Conservation (phyloP, 805 yeast species). For the Saccharomycopsis olivae region DNA sequence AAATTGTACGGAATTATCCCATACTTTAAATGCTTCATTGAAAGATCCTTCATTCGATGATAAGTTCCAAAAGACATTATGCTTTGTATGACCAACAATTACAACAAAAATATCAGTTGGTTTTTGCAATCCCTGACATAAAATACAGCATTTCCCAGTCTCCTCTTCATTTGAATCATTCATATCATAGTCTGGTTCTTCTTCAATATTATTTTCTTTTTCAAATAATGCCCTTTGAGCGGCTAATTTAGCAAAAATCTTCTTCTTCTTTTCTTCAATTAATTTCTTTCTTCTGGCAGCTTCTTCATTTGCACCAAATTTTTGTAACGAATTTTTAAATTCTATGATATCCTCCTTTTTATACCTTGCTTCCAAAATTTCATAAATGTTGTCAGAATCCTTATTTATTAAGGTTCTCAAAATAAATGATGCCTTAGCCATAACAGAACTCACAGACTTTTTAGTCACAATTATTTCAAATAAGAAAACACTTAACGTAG, state of each 20-base stretch:
- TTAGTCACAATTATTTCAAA: too few species aligned
- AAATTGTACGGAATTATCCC: conserved; percentile 17
- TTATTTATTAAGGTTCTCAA: not conserved
- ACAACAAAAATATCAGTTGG: conserved; percentile 64
- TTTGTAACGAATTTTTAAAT: not conserved
- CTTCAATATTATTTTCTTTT: conserved; percentile 2
- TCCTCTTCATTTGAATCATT: not conserved
- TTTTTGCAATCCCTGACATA: conserved; percentile 26
- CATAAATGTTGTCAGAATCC: not conserved
- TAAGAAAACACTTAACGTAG: too few species aligned
- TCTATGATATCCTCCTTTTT: not conserved
- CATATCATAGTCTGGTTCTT: not conserved
- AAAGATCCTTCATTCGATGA: conserved; percentile 48
- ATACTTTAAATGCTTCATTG: conserved; percentile 21
- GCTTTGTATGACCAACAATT: conserved; percentile 44
- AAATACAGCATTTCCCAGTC: conserved; percentile 18
- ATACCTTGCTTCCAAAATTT: not conserved
- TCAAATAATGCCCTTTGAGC: conserved; percentile 14
- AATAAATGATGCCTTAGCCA: not conserved
- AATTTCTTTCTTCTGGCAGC: conserved; percentile 2
- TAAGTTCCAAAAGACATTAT: conserved; percentile 48
- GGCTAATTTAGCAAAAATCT: conserved; percentile 13
- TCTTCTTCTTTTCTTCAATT: conserved; percentile 13
- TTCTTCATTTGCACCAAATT: conserved; percentile 3
- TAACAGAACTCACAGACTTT: not conserved